These are phyloP conservation scores for Epichloe elymi DNA, from an alignment of 2,329 filamentous ascomycete species.

Conservation along the genomic window DNA sequence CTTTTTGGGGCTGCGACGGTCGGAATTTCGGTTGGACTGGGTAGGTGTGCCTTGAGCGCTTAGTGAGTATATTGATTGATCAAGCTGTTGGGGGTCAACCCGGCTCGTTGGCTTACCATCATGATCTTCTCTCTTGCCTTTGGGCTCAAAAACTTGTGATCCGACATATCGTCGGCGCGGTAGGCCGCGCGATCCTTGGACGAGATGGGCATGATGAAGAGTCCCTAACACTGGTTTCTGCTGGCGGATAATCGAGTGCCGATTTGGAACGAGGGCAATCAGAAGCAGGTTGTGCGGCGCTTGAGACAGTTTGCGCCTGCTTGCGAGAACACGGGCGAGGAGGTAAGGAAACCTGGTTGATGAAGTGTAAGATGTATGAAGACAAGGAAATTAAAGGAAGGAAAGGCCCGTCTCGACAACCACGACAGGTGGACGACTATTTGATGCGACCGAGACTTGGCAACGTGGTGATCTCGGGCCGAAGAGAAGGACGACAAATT, in stretches of 20 bases:
- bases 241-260: background rate
- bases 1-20: conserved; percentile 13
- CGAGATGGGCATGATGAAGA: conserved; percentile 21
- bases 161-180: conserved; percentile 23
- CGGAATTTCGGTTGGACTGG: conserved; percentile 19
- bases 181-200: conserved; percentile 25
- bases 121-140: conserved; percentile 25
- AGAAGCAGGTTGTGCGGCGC: background rate
- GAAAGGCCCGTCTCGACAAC: background rate
- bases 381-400: background rate
- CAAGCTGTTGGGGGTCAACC: background rate
- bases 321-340: background rate
- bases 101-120: conserved; percentile 14
- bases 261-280: background rate
- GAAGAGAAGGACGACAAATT: background rate
- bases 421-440: conserved; percentile 11
- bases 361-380: background rate
- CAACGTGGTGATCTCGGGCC: background rate
- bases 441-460: conserved; percentile 2
- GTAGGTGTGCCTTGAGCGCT: conserved; percentile 24
- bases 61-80: conserved; percentile 3
- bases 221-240: background rate
- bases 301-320: background rate
- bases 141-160: conserved; percentile 22
- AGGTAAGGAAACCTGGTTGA: background rate